A percentile compares a stretch with the other conserved stretches of the same genome.
These are phyloP conservation scores for Theileria annulata DNA, from an alignment of 169 alveolate species.

Conservation along the genomic window DNA sequence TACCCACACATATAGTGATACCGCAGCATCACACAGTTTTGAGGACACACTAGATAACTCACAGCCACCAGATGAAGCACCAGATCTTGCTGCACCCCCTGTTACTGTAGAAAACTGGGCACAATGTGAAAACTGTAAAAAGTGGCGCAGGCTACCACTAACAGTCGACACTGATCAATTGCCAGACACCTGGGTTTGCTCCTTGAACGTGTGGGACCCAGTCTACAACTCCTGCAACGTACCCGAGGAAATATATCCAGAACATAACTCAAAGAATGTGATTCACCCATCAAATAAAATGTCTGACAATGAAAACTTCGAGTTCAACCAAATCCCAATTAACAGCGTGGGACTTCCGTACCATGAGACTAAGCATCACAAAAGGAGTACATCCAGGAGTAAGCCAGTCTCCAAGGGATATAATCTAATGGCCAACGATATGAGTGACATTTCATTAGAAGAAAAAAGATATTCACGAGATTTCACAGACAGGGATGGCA, in stretches of 20 bases:
- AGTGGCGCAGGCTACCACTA: slow-evolving; percentile 73
- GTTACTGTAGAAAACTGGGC: slow-evolving; percentile 77
- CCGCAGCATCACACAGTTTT: not conserved
- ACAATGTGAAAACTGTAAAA: slow-evolving; percentile 76
- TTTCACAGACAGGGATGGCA: not conserved
- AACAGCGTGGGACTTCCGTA: not conserved
- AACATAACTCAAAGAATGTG: not conserved
- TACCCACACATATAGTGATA: not conserved
- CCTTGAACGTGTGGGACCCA: slow-evolving; percentile 73
- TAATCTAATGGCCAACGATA: not conserved
- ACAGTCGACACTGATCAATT: slow-evolving; percentile 63
- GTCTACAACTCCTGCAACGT: slow-evolving; percentile 39
- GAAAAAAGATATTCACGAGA: not conserved
- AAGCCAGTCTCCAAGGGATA: not conserved
- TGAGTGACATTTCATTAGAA: not conserved
- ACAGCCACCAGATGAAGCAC: not conserved
- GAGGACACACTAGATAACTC: not conserved
- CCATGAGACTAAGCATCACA: not conserved
- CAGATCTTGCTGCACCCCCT: slow-evolving; percentile 9
- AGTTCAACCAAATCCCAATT: not conserved
- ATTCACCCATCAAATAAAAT: not conserved
- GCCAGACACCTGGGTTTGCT: slow-evolving; percentile 79
- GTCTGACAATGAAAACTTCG: not conserved
- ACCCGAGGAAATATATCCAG: slow-evolving; percentile 60
- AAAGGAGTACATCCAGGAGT: not conserved